Base-by-base conservation (phyloP, 2,329 filamentous ascomycete species). In the Hypoxylon sp. region DNA sequence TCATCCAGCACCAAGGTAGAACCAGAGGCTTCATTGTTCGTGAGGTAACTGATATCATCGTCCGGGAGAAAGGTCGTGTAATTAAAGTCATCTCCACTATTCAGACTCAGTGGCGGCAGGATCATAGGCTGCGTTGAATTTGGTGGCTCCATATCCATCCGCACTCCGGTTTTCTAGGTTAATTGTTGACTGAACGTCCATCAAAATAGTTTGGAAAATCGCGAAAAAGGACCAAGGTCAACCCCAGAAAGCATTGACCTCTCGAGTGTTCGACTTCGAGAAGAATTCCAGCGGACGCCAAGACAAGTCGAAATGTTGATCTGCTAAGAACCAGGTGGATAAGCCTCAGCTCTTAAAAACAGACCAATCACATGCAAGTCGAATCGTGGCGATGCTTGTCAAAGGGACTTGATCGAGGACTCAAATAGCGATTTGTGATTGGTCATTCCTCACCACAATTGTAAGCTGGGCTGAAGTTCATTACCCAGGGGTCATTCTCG, bases 21-120 rank as follows among this genome's bases (percentile, higher is more conserved):
- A 9, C 67, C 63, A 19, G 74, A 66, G 29, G 72, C 68, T 22
- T 62, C 68, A 35, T 57, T 44, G 47, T 67, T 68, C 10, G 59
- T 65, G 9, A 69, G 46, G 51, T 71, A 71, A 11, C 65, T 59
- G 4, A 59, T 8, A 51, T 72, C 65, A 3, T 67, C 67, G 3
- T 72, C 72, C 31, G 66, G 65, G 44, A 71, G 48, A n/a, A 73
- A 75, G 29, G 60, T 57, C 13, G 65, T 42, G 69, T 72, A 73
- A 42, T 71, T 61, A 31, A 73, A 70, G 48, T 69, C 62, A 22
- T 67, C 69, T 31, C 67, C 67, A 42, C 52, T 61, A 51, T 71
- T 59, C 22, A 72, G 35, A 31, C 59, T 69, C 62, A 72, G 39
- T 35, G 72, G 60, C 59, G 73, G 73, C 14, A 75, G 61, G 35